phyloP scores from a whole-genome alignment of 2,329 filamentous ascomycete genomes.

The Pezizomycotina sp. region DNA sequence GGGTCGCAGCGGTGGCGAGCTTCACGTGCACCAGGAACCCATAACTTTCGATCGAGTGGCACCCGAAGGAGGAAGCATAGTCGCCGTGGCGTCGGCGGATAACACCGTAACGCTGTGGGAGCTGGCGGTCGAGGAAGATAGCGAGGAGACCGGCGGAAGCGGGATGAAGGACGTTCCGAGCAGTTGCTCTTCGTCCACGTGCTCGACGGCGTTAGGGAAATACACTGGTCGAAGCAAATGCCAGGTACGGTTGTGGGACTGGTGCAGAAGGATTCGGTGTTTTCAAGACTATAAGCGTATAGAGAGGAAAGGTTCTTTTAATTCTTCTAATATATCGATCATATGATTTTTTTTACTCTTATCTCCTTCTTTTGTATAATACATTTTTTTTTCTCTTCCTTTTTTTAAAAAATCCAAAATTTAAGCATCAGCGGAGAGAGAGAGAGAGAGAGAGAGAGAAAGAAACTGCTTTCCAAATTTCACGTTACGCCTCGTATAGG shows the following conservation, averaged over 20 bases:
- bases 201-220: slow-evolving; percentile 83
- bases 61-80: slow-evolving; percentile 87
- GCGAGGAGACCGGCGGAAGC: slow-evolving; percentile 86
- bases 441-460: too few species aligned
- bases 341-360: neutral
- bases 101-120: slow-evolving; percentile 95
- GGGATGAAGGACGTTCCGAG: slow-evolving; percentile 76
- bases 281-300: slow-evolving; percentile 71
- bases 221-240: slow-evolving; percentile 96
- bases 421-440: too few species aligned
- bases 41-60: slow-evolving; percentile 96
- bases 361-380: neutral
- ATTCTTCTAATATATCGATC: neutral
- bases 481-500: too few species aligned
- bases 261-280: slow-evolving; percentile 75
- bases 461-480: too few species aligned
- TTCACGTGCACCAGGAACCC: slow-evolving; percentile 90
- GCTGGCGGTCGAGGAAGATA: slow-evolving; percentile 86
- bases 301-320: slow-evolving; percentile 22
- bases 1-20: slow-evolving; percentile 70
- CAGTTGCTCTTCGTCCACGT: slow-evolving; percentile 95
- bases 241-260: slow-evolving; percentile 73
- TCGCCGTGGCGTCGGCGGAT: slow-evolving; percentile 80
- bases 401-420: slow-evolving; percentile 1
- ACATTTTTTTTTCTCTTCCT: neutral